Evolutionary conservation across 495 filamentous ascomycete genomes (phyloP).

Genomic region (Penicillium pulvis): DNA sequence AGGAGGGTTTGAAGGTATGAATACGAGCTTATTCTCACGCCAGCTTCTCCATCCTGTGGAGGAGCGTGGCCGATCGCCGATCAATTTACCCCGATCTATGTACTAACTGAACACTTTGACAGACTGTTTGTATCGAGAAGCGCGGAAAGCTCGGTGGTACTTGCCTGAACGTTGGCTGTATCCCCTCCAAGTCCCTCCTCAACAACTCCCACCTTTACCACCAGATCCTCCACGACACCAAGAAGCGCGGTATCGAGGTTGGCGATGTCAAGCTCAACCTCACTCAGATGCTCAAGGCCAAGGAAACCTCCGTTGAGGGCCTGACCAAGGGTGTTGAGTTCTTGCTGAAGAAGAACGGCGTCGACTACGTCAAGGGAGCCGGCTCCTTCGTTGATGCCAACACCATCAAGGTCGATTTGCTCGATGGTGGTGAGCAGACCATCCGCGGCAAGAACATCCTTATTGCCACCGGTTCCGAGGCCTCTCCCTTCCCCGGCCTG

Average conservation of each 20-base stretch:
- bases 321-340: constrained; percentile 98
- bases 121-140: constrained; percentile 99
- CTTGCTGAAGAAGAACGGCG: constrained; percentile 97
- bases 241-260: constrained; percentile 95
- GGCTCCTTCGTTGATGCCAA: constrained; percentile 85
- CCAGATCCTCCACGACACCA: constrained; percentile 94
- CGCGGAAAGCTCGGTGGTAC: constrained; percentile 93
- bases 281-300: constrained; percentile 94
- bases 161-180: constrained; percentile 98
- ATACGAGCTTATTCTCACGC: background rate
- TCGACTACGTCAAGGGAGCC: constrained; percentile 93
- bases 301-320: constrained; percentile 84
- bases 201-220: constrained; percentile 99
- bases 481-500: constrained; percentile 94
- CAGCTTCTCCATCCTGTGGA: background rate
- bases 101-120: constrained; percentile 20
- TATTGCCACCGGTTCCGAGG: constrained; percentile 92
- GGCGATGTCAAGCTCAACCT: constrained; percentile 96
- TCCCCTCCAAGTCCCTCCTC: constrained; percentile 97
- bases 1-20: constrained; percentile 92
- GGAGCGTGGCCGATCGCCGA: background rate
- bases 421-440: constrained; percentile 86
- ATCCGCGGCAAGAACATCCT: constrained; percentile 93
- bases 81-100: background rate
- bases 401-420: constrained; percentile 85